Base-by-base conservation (phyloP, 208 protist species). In the Porcisia deanei region DNA sequence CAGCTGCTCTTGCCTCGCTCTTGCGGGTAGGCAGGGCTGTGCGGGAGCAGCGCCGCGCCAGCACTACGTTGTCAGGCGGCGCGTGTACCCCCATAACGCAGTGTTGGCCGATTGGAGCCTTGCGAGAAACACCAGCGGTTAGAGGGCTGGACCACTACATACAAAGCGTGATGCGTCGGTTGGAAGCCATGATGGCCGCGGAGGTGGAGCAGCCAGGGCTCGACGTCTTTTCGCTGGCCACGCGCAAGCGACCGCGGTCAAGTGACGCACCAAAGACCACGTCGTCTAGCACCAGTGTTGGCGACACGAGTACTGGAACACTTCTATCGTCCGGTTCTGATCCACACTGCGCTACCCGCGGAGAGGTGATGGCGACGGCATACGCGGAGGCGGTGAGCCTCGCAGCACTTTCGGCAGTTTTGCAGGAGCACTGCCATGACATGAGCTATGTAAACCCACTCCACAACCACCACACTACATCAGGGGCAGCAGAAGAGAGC, bases 371-470 rank as follows among this genome's bases (percentile, higher is more conserved):
- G n/a, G 61, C 41, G 18, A 22, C 41, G 9, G 61, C n/a, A 45
- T n/a, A 8, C 66, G 12, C 52, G n/a, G 53, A 72, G 10, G 54
- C 65, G 2, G 58, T 88, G 6, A 73, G 84, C 43, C 77, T 90
- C 8, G 71, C 76, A 14, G 68, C 81, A 8, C 52, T 90, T 30
- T 79, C 70, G 60, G 81, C 86, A 34, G 76, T 85, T 58, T 70
- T 90, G 54, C 73, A 79, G 54, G 80, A 83, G 64, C 75, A 70
- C 47, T 87, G 64, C 67, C 60, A 63, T 7, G 70, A 37, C 30
- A 64, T 82, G n/a, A 41, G 60, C 4, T 87, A 87, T 71, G 64
- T 58, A 16, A 87, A 84, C 73, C 83, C 79, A 2, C 22, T 72
- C 53, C 10, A 20, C 12, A n/a, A 57, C 4, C 12, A n/a, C 65